A percentile compares a stretch with the other conserved stretches of the same genome.
Evolutionary conservation across 495 filamentous ascomycete species (phyloP).

Genomic region (Pyrenopolyporus hunteri): DNA sequence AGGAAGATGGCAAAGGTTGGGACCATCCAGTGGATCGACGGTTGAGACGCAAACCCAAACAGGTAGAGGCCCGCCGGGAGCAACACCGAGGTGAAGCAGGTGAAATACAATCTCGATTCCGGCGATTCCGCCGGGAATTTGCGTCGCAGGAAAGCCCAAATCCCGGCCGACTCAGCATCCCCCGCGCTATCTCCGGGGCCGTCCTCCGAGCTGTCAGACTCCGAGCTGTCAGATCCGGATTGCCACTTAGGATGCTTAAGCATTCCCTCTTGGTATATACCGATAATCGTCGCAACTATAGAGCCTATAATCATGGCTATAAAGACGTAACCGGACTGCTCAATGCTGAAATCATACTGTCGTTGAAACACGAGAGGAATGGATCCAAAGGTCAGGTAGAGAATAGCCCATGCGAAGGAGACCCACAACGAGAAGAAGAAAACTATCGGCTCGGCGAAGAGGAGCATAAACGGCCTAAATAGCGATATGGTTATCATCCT

Average conservation of each 20-base stretch:
- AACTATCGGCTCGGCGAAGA: conserved; percentile 89
- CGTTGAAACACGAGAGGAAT: conserved; percentile 78
- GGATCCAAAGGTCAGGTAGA: conserved; percentile 82
- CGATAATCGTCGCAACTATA: conserved; percentile 71
- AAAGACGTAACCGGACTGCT: conserved; percentile 76
- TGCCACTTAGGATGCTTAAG: conserved; percentile 52
- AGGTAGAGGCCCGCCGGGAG: conserved; percentile 70
- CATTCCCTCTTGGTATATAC: conserved; percentile 70
- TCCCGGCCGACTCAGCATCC: conserved; percentile 4
- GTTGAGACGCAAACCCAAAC: conserved; percentile 79
- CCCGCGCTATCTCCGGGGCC: conserved; percentile 6
- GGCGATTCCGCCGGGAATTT: conserved; percentile 61
- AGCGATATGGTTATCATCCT: conserved; percentile 79
- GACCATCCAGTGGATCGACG: conserved; percentile 75
- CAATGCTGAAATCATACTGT: conserved; percentile 71
- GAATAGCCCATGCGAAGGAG: conserved; percentile 85
- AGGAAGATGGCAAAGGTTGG: conserved; percentile 73
- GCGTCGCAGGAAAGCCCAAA: conserved; percentile 48
- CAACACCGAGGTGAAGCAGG: conserved; percentile 70
- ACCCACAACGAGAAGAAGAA: conserved; percentile 96
- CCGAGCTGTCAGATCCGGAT: conserved; percentile 48
- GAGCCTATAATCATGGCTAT: conserved; percentile 71
- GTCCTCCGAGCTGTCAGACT: conserved; percentile 17
- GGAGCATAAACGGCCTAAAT: conserved; percentile 82
- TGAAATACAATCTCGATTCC: conserved; percentile 83